A percentile compares a stretch with the other conserved stretches of the same genome.
Conservation (phyloP, 179 eudicot genomes). For the Nepenthes alata region DNA sequence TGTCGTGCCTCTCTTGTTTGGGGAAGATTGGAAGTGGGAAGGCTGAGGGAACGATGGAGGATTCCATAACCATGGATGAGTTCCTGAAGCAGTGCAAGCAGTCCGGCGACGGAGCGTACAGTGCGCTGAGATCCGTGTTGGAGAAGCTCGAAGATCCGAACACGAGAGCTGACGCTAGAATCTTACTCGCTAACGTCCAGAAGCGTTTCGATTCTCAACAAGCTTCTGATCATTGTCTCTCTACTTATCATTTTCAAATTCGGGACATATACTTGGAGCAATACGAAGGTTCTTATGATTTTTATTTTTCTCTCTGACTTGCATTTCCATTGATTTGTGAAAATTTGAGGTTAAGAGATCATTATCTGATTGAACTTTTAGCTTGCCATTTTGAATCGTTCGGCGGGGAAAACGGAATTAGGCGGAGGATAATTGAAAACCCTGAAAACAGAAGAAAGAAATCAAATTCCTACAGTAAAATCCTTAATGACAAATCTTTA, state of each 20-base stretch:
- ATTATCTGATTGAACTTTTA: too few relatives aligned
- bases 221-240: slow-evolving; percentile 40
- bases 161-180: slow-evolving; percentile 58
- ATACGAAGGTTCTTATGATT: slow-evolving; percentile 31
- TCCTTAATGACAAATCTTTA: too few relatives aligned
- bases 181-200: slow-evolving; percentile 54
- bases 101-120: slow-evolving; percentile 87
- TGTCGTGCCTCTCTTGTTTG: too few relatives aligned
- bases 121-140: slow-evolving; percentile 51
- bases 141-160: slow-evolving; percentile 70
- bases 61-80: slow-evolving; percentile 32
- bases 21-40: too few relatives aligned
- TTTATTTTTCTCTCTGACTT: background rate
- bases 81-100: slow-evolving; percentile 56
- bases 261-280: slow-evolving; percentile 61
- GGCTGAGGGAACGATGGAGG: background rate
- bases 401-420: too few relatives aligned
- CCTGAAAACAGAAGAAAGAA: too few relatives aligned
- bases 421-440: too few relatives aligned
- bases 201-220: slow-evolving; percentile 34
- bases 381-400: too few relatives aligned
- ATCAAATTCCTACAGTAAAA: too few relatives aligned
- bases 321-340: background rate
- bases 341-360: background rate
- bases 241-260: slow-evolving; percentile 72